Base-by-base conservation (phyloP, 2,329 filamentous ascomycete genomes). In the Aspergillus nomiae region DNA sequence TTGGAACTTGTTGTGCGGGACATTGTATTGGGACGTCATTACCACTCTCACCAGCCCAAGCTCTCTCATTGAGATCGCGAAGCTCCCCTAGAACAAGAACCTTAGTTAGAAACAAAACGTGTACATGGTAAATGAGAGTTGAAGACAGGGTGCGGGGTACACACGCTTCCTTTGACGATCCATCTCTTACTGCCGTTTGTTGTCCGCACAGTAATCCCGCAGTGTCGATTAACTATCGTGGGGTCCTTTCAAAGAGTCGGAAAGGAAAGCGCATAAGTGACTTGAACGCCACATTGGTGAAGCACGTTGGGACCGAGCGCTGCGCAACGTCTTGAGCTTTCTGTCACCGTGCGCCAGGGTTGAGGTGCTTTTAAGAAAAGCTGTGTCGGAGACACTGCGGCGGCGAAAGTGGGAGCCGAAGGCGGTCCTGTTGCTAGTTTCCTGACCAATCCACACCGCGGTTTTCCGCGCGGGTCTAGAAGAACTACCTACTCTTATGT, bases 11-110 rank as follows among this genome's bases (percentile, higher is more conserved):
- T 61, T 62, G 60, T 51, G 53, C 59, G 66, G 65, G 55, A 36
- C 19, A 53, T n/a, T 45, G 43, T 28, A 50, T 19, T 41, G 34
- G 53, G 51, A 38, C 12, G 41, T 62, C 41, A 51, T 63, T 80
- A 97, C 94, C 92, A 84, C 86, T 89, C 73, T 97, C 92, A 74
- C 92, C 94, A 76, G 90, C 85, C 95, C 95, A 99, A 66, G 90
- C 92, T 80, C 88, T 87, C 75, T 89, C 86, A 78, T 99, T 99
- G 74, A 96, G 84, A 81, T 90, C 87, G 84, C 93, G 92, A 81
- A 98, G 86, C 84, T 97, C 92, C 83, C 92, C 93, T 97, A 58
- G 21, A 58, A 54, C 24, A 32, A 24, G 28, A 54, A 59, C 32
- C 24, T 38, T 12, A 3, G 54, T 64, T 59, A 67, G 55, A 61